Evolutionary conservation across 371 early-diverging fungal genomes (phyloP).

Genomic region (Mortierella sp.): DNA sequence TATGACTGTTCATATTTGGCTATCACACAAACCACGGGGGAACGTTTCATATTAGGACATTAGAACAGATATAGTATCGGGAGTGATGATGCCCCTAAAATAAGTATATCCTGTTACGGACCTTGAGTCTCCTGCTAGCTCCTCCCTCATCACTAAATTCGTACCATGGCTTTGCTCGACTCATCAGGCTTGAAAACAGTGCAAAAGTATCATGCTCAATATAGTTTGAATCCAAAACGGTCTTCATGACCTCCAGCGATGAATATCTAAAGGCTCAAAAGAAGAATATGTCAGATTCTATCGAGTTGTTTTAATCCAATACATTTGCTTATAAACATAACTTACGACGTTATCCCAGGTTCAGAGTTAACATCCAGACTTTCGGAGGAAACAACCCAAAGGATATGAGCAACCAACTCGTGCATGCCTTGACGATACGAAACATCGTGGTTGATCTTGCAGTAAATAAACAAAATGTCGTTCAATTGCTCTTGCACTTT

Average conservation of each 20-base stretch:
- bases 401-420: slow-evolving; percentile 89
- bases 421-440: slow-evolving; percentile 99
- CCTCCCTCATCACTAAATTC: slow-evolving; percentile 74
- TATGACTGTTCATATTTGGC: slow-evolving; percentile 18
- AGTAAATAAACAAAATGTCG: slow-evolving; percentile 91
- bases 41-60: neutral
- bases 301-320: too few species aligned
- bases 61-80: neutral
- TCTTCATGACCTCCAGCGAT: slow-evolving; percentile 44
- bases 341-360: slow-evolving; percentile 27
- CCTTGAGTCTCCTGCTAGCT: slow-evolving; percentile 34
- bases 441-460: slow-evolving; percentile 86
- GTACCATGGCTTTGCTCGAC: slow-evolving; percentile 85
- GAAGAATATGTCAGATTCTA: neutral
- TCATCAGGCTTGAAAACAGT: slow-evolving; percentile 89
- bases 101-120: slow-evolving; percentile 4
- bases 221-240: slow-evolving; percentile 66
- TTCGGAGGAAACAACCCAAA: slow-evolving; percentile 72
- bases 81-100: neutral
- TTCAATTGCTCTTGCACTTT: slow-evolving; percentile 79
- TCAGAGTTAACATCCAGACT: slow-evolving; percentile 68
- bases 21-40: neutral
- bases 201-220: slow-evolving; percentile 91
- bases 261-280: slow-evolving; percentile 24
- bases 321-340: neutral